These are phyloP conservation scores for Cenococcum geophilum DNA, from an alignment of 495 filamentous ascomycete genomes.

Conservation along the genomic window DNA sequence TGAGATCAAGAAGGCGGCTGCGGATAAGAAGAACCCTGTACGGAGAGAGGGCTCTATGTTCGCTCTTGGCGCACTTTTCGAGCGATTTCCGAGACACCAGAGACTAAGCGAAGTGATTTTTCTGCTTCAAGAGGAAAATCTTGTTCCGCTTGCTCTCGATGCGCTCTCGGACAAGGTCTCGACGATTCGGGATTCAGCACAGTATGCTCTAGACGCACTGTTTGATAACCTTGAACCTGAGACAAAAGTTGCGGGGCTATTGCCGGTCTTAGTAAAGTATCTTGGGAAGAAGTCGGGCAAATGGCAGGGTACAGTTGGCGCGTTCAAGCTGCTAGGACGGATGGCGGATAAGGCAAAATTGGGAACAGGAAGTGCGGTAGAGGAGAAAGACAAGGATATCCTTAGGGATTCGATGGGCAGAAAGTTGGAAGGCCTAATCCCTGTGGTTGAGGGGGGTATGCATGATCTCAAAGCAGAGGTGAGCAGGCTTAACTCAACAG, in stretches of 20 bases:
- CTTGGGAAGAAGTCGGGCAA: conserved; percentile 76
- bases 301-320: conserved; percentile 92
- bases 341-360: conserved; percentile 92
- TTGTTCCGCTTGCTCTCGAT: conserved; percentile 71
- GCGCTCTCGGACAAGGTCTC: conserved; percentile 83
- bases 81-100: conserved; percentile 74
- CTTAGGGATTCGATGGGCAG: conserved; percentile 88
- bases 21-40: conserved; percentile 88
- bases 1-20: conserved; percentile 74
- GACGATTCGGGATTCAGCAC: conserved; percentile 81
- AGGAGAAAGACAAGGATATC: conserved; percentile 78
- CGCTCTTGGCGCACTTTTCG: conserved; percentile 85
- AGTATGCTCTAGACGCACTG: conserved; percentile 89
- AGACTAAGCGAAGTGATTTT: conserved; percentile 75
- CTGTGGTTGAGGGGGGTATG: conserved; percentile 88
- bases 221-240: conserved; percentile 74
- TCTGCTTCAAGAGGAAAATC: conserved; percentile 67
- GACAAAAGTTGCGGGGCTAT: conserved; percentile 68
- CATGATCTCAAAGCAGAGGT: conserved; percentile 91
- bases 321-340: conserved; percentile 70
- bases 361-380: conserved; percentile 67
- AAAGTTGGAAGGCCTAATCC: conserved; percentile 83
- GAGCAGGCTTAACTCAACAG: conserved; percentile 3
- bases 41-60: conserved; percentile 91
- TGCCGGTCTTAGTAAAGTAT: conserved; percentile 68